Base-by-base conservation (phyloP, 1,139 yeast genomes). In the Blastobotrys malaysiensis region DNA sequence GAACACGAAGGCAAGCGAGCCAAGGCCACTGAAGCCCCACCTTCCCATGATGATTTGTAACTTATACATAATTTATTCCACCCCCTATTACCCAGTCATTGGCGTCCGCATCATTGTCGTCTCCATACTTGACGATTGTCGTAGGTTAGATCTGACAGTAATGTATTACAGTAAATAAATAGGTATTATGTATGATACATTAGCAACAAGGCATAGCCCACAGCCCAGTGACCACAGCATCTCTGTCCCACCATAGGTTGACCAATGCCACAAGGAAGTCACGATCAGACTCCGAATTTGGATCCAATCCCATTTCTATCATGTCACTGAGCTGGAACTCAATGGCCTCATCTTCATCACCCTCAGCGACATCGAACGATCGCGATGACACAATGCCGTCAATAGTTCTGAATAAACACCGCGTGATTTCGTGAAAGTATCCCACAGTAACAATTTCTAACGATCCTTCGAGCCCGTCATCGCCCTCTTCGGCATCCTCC, bases 271-370 rank as follows among this genome's bases (percentile, higher is more conserved):
- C 68, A 16, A 85, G 73, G 66, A 87, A 86, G 31, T 74, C 75
- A 45, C 79, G 67, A 66, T 87, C 95, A 27, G 76, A 76, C 9
- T 68, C 60, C 18, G 84, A 78, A 63, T 84, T 81, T 1, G 93
- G 90, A 66, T 87, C 93, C 53, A 87, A 73, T 39, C 89, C 95
- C 85, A 86, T 80, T 54, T 84, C 88, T 16, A 76, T 70, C 53
- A 87, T 66, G 65, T 86, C 93, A 3, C 67, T 56, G 5, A 62
- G 61, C 43, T 63, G 65, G 11, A 62, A 45, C 14, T 51, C 48
- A 61, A 79, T 77, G 44, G 73, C 58, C 77, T 81, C 43, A 78
- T 51, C 20, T 77, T 80, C 43, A 78, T 51, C 20, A 49, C 58
- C 43, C 43, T 45, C 55, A 9, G 39, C 54, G 11, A 49, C 62